Evolutionary conservation across 208 protist genomes (phyloP).

Genomic region (Crithidia thermophila): DNA sequence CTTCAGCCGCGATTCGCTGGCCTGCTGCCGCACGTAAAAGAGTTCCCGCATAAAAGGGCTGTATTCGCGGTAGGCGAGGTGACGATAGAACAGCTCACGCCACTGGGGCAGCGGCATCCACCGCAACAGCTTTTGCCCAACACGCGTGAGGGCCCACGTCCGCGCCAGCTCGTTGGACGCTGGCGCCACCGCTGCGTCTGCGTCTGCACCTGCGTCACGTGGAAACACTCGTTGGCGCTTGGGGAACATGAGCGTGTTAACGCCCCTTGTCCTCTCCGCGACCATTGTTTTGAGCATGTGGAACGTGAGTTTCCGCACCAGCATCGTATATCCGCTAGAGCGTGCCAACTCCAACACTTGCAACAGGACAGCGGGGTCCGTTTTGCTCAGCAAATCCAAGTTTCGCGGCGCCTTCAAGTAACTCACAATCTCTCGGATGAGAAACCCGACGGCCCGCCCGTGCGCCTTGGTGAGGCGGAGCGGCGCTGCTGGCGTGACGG

Average conservation of each 20-base stretch:
- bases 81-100: constrained; percentile 2
- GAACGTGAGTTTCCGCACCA: background rate
- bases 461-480: background rate
- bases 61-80: background rate
- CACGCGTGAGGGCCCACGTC: background rate
- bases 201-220: too few species aligned
- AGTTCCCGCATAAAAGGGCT: constrained; percentile 1
- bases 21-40: too few species aligned
- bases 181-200: too few species aligned
- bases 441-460: background rate
- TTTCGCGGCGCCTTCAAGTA: background rate
- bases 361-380: constrained; percentile 1
- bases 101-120: constrained; percentile 1
- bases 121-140: background rate
- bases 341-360: background rate
- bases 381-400: constrained; percentile 1
- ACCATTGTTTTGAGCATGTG: background rate
- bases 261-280: too few species aligned
- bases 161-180: too few species aligned
- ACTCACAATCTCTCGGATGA: background rate
- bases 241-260: too few species aligned
- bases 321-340: background rate
- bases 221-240: too few species aligned
- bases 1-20: too few species aligned
- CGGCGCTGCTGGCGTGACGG: background rate